Evolutionary conservation across 2,329 filamentous ascomycete species (phyloP).

Genomic region (Cyphellophora europaea): DNA sequence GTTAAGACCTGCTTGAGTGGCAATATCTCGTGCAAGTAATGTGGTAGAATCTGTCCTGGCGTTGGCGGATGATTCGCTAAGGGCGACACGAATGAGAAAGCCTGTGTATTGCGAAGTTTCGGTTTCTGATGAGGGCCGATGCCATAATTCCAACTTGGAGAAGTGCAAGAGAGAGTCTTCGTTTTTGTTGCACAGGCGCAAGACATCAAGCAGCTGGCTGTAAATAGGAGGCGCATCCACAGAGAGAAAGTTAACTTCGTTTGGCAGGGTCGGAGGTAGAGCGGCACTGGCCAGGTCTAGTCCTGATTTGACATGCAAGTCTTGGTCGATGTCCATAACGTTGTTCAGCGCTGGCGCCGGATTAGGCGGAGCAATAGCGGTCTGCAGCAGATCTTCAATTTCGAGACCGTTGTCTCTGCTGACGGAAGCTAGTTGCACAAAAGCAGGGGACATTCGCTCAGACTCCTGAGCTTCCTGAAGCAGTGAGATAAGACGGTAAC

Average conservation of each 20-base stretch:
- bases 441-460: conserved; percentile 21
- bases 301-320: not conserved
- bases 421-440: conserved; percentile 28
- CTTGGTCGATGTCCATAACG: not conserved
- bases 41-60: not conserved
- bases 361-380: conserved; percentile 22
- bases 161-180: no score
- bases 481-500: conserved; percentile 18
- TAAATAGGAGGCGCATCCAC: not conserved
- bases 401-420: conserved; percentile 21
- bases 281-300: no score
- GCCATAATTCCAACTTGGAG: no score
- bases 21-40: no score
- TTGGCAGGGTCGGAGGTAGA: not conserved
- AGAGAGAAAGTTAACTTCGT: not conserved
- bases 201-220: not conserved
- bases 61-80: conserved; percentile 1
- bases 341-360: not conserved
- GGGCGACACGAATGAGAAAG: conserved; percentile 15
- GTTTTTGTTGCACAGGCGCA: conserved; percentile 7
- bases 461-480: conserved; percentile 19
- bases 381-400: conserved; percentile 25
- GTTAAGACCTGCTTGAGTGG: no score
- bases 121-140: no score
- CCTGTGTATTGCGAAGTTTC: conserved; percentile 6